These are phyloP conservation scores for Quercus wislizeni DNA, from an alignment of 306 rosid species.

Conservation along the genomic window DNA sequence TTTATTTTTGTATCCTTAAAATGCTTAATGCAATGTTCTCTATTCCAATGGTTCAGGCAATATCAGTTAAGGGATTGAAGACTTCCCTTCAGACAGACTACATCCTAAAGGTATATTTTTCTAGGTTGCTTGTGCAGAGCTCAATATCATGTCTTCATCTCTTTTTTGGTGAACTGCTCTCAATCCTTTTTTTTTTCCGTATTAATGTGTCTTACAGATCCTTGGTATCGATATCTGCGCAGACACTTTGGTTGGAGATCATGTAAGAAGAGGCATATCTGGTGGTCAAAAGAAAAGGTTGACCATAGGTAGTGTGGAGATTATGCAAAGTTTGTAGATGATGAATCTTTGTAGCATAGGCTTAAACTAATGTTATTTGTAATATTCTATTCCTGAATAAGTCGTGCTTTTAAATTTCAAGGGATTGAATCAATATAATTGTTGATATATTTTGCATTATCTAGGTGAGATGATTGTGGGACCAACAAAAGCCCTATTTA, in stretches of 20 bases:
- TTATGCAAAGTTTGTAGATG: not conserved
- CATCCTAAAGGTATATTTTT: conserved; percentile 39
- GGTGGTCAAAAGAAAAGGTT: conserved; percentile 53
- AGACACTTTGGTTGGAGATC: conserved; percentile 45
- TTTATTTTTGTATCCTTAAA: not conserved
- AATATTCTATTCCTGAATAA: not conserved
- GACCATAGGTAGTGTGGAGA: conserved; percentile 32
- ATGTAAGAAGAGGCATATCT: conserved; percentile 45
- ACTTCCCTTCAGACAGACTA: conserved; percentile 48
- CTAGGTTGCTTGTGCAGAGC: not conserved
- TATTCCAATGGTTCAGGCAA: conserved; percentile 27
- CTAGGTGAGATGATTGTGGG: conserved; percentile 51
- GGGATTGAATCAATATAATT: not conserved
- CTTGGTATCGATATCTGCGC: conserved; percentile 49
- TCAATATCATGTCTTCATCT: not conserved
- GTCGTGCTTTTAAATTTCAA: not conserved
- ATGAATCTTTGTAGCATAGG: not conserved
- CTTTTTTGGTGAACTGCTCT: not conserved
- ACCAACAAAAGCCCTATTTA: conserved; percentile 25
- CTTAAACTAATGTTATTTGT: not conserved
- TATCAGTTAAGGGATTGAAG: conserved; percentile 33
- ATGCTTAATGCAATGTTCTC: not conserved
- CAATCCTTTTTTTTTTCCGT: not conserved
- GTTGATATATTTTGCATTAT: not conserved
- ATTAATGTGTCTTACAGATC: conserved; percentile 22